Base-by-base conservation (phyloP, 257 asterid genomes). In the Solanum pennellii region DNA sequence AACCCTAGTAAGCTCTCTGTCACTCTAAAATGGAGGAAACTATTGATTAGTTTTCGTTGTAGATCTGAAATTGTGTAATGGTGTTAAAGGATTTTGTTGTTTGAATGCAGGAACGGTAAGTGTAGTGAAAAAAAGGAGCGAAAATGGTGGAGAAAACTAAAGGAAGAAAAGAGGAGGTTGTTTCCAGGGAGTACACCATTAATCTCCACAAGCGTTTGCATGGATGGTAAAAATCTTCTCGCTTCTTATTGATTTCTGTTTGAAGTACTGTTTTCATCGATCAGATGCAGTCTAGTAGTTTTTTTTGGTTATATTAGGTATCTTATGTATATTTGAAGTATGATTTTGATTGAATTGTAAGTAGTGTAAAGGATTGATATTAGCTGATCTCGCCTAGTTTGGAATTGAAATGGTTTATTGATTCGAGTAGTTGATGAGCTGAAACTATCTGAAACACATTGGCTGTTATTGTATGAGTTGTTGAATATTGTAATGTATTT, bases 131-230 rank as follows among this genome's bases (percentile, higher is more conserved):
- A 49, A 9, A 25, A 23, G 82, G 52, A 87, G 56, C 3, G 21
- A 86, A 89, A 89, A 91, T 91, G 93, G 91, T 90, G 77, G 94
- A 90, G 85, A 89, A 87, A 82, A 84, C 87, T 15, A 89, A 85
- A 87, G 93, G 91, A 87, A 90, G 95, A 66, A 90, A 93, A 65
- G 95, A 93, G 71, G 94, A 93, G 86, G 94, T 93, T 35, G 94
- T 93, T 66, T 49, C 90, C 41, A 84, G 94, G 86, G 94, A 93
- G 88, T 93, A 91, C 89, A 93, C 94, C 84, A 77, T 93, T 87
- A 93, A 93, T 62, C 93, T 93, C 87, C 94, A 91, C 92, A 93
- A 91, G 89, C 91, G 94, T 82, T 23, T 93, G 49, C 95, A 93
- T 85, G 91, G 95, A 88, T 93, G 95, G 94, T 92, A 90, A 11